Base-by-base conservation (phyloP, 108 stramenopile genomes). In the Skeletonema menzelii region DNA sequence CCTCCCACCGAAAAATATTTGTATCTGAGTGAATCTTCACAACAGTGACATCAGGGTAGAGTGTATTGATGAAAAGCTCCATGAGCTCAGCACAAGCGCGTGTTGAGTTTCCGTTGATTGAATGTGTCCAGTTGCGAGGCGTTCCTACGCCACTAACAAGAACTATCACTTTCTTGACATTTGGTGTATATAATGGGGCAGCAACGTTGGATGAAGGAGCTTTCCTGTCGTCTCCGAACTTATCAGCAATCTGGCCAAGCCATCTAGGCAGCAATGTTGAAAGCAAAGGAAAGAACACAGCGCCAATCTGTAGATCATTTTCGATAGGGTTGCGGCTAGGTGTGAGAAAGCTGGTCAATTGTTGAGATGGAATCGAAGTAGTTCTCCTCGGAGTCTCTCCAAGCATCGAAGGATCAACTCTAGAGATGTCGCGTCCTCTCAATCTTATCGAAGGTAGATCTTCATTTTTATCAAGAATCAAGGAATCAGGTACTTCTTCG, bases 1-100 rank as follows among this genome's bases (percentile, higher is more conserved):
- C 97, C 63, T 98, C 97, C 69, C 97, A 99, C 12, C 97, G 89
- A 70, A 97, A 97, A 38, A 98, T 86, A 60, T 97, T 93, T n/a
- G 90, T 87, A 27, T 85, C 70, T 7, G 96, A 97, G 72, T 97
- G 92, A 19, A 97, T 80, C 42, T 86, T 76, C 12, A 94, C 87
- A 10, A 95, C 92, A 0, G 82, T 75, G 22, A 96, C 66, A 34
- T 91, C 91, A 1, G 95, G 91, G 59, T 85, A 89, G 3, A 89
- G 59, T 8, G 71, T 63, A 13, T 72, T 31, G 22, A 98, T 68
- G 69, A 92, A 97, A 4, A 71, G 67, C 47, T 95, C 84, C 90
- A 96, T 92, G 14, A 98, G 85, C 66, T 89, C 65, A 32, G 92
- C 93, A 61, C 93, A 92, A 8, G 65, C 66, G 69, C 91, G 76